A percentile compares a stretch with the other conserved stretches of the same genome.
Conservation (phyloP, 2,329 filamentous ascomycete genomes). For the Dissoconium aciculare region DNA sequence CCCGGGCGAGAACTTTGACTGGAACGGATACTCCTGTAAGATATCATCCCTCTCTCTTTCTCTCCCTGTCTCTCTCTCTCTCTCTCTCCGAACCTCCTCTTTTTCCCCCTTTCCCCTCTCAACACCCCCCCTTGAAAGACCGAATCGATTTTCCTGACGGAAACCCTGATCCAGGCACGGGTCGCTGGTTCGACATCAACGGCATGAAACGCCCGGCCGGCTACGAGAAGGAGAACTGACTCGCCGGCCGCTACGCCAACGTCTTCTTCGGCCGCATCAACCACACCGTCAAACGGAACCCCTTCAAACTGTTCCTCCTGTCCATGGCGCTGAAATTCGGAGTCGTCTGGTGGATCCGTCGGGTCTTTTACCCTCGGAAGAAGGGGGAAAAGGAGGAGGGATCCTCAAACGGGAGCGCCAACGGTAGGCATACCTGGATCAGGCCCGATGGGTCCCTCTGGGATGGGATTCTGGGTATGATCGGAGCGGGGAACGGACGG, state of each 20-base stretch:
- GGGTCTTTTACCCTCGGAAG: no score
- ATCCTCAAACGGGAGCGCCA: no score
- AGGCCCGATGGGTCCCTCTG: no score
- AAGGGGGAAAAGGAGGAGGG: no score
- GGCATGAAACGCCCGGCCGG: constrained; percentile 69
- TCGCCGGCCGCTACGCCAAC: constrained; percentile 14
- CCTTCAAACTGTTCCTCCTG: no score
- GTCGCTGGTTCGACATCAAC: constrained; percentile 73
- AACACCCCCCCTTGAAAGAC: neutral
- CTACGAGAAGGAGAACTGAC: constrained; percentile 45
- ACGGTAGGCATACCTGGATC: no score
- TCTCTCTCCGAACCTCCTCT: constrained; percentile 3
- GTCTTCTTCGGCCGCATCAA: no score
- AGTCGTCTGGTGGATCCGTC: no score
- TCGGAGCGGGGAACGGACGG: no score
- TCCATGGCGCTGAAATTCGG: no score
- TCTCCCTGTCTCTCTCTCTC: constrained; percentile 1
- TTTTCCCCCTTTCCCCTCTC: neutral
- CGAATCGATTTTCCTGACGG: constrained; percentile 3
- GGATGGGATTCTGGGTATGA: no score
- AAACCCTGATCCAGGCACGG: constrained; percentile 56
- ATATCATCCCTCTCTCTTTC: constrained; percentile 10
- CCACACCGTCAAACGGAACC: no score
- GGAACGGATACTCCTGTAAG: constrained; percentile 96
- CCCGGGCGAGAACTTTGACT: constrained; percentile 95